Conservation (phyloP, 23 red algal genomes). For the Chondrus crispus region DNA sequence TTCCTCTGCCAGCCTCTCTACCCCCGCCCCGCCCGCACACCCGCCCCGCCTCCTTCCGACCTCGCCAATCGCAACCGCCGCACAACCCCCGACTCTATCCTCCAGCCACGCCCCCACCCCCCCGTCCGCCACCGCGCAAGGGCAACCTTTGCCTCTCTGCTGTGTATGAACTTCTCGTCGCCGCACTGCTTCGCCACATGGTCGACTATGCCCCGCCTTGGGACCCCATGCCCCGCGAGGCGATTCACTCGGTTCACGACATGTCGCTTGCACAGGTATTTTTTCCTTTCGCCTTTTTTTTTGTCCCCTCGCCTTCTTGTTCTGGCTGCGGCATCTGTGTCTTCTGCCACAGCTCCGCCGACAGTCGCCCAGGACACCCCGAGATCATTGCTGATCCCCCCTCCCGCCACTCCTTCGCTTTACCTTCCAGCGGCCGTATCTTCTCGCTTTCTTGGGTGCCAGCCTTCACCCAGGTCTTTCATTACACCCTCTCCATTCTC, state of each 20-base stretch:
- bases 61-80: neutral
- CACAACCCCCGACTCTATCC: neutral
- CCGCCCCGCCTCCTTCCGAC: neutral
- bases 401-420: no score
- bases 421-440: no score
- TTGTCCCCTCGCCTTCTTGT: neutral
- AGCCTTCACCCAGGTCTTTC: neutral
- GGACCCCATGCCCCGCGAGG: neutral
- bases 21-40: neutral
- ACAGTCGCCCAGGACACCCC: no score
- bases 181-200: neutral
- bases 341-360: no score
- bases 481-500: neutral
- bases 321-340: no score
- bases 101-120: no score
- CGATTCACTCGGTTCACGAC: neutral
- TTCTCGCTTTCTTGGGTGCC: neutral
- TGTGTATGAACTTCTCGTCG: neutral
- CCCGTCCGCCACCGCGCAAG: neutral
- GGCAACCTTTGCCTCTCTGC: neutral
- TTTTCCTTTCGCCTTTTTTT: neutral
- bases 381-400: no score
- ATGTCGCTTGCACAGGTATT: neutral
- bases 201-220: neutral
- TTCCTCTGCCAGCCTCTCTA: neutral